These are phyloP conservation scores for Celoporthe dispersa DNA, from an alignment of 2,329 filamentous ascomycete species.

Conservation along the genomic window DNA sequence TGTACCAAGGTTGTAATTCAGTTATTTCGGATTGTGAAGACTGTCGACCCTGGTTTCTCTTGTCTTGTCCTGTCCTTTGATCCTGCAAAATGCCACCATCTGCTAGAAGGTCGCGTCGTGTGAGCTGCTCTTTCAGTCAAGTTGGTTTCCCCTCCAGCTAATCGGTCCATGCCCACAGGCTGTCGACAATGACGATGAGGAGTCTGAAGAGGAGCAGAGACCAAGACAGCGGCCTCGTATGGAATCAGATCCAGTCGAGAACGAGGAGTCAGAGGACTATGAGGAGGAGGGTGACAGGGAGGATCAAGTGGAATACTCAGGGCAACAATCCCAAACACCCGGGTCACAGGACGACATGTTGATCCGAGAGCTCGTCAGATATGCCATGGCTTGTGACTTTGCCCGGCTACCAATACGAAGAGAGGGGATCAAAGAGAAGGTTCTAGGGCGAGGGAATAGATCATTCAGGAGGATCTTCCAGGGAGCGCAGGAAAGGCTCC, in stretches of 20 bases:
- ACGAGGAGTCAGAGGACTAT: constrained; percentile 36
- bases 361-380: constrained; percentile 70
- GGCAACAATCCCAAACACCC: constrained; percentile 41
- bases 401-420: constrained; percentile 63
- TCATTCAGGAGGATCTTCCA: constrained; percentile 80
- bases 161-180: constrained; percentile 13
- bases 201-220: constrained; percentile 44
- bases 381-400: constrained; percentile 69
- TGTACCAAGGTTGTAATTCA: neutral
- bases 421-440: constrained; percentile 68
- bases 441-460: constrained; percentile 71
- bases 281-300: constrained; percentile 41
- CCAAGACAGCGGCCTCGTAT: constrained; percentile 45
- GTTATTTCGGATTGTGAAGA: neutral
- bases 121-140: constrained; percentile 15
- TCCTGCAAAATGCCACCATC: constrained; percentile 20
- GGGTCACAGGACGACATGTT: constrained; percentile 56
- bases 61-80: neutral
- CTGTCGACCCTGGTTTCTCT: neutral
- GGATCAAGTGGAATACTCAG: constrained; percentile 36
- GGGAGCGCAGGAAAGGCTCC: constrained; percentile 73
- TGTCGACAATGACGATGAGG: constrained; percentile 40
- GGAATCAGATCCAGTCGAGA: neutral
- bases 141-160: constrained; percentile 2
- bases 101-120: constrained; percentile 25